phyloP scores from a whole-genome alignment of 2,329 filamentous ascomycete species.

The Colletotrichum chrysophilum region DNA sequence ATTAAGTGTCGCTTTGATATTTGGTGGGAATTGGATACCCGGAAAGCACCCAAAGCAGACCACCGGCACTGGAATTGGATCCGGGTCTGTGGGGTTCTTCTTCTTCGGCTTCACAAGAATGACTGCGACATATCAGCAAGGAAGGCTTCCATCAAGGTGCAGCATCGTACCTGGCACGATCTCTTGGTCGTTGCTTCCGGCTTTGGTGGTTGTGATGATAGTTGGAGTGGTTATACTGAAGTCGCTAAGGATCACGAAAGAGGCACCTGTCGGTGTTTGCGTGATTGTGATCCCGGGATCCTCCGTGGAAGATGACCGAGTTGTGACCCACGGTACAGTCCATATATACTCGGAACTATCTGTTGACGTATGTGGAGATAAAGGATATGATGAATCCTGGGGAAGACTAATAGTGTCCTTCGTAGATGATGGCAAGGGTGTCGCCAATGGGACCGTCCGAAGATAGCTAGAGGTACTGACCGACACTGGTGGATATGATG shows the following conservation, averaged over 20 bases:
- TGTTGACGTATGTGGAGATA: not conserved
- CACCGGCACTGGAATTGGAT: not conserved
- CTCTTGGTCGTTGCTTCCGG: not conserved
- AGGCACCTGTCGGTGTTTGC: not conserved
- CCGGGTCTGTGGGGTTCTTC: not conserved
- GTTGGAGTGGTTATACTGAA: not conserved
- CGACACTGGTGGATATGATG: not conserved
- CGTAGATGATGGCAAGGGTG: not conserved
- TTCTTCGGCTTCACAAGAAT: not conserved
- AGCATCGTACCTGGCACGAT: not conserved
- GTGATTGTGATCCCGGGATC: not conserved
- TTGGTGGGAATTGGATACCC: not conserved
- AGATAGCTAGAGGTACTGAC: not conserved
- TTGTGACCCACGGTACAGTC: not conserved
- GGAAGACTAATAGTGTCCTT: not conserved
- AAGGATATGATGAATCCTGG: not conserved
- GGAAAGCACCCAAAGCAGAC: not conserved
- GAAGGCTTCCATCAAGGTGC: not conserved
- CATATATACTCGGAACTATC: not conserved
- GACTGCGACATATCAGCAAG: not conserved
- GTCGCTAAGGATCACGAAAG: not conserved
- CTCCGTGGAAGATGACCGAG: not conserved
- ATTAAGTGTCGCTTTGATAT: not conserved
- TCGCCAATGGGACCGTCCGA: not conserved
- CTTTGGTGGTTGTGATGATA: not conserved